phyloP scores from a whole-genome alignment of 2,329 filamentous ascomycete species.

The Ophiocordyceps camponoti-saundersi region DNA sequence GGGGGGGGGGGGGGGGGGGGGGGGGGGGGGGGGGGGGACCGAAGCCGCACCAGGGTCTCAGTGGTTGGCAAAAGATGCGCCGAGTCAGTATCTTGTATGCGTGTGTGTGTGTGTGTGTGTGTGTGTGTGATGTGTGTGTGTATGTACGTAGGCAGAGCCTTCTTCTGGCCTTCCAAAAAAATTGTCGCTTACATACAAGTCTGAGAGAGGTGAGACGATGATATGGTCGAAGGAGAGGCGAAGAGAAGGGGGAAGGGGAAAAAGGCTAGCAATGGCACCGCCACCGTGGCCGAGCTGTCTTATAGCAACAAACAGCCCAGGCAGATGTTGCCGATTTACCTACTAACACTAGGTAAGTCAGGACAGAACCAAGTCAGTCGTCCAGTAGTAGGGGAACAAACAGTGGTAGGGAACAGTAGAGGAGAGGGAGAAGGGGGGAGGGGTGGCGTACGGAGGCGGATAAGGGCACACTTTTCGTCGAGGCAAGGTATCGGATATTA shows the following conservation, averaged over 20 bases:
- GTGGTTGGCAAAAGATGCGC: constrained; percentile 8
- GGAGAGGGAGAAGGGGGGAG: not conserved
- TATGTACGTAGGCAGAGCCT: constrained; percentile 1
- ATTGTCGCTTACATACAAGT: not conserved
- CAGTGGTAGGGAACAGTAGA: not conserved
- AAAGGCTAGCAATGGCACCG: not conserved
- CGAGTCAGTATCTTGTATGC: constrained; percentile 8
- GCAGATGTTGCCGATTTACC: constrained; percentile 1
- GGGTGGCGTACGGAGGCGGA: no score
- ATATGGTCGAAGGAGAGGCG: not conserved
- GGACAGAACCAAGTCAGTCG: not conserved
- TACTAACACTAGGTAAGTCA: constrained; percentile 1
- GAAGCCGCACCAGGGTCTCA: constrained; percentile 24
- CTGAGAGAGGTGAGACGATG: constrained; percentile 1
- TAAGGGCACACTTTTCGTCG: no score
- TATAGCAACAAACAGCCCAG: constrained; percentile 2
- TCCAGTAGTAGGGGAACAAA: not conserved
- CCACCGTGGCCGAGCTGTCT: constrained; percentile 2
- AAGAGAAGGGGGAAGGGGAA: not conserved
- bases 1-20: constrained; percentile 7
- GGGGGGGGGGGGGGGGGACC: constrained; percentile 9
- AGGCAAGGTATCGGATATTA: no score
- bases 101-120: no score
- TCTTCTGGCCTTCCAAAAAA: not conserved
- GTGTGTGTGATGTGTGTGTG: no score